Percentiles rank a stretch among this genome's conserved stretches.
phyloP scores from a whole-genome alignment of 495 filamentous ascomycete genomes.

The Aspergillus ellipticus region DNA sequence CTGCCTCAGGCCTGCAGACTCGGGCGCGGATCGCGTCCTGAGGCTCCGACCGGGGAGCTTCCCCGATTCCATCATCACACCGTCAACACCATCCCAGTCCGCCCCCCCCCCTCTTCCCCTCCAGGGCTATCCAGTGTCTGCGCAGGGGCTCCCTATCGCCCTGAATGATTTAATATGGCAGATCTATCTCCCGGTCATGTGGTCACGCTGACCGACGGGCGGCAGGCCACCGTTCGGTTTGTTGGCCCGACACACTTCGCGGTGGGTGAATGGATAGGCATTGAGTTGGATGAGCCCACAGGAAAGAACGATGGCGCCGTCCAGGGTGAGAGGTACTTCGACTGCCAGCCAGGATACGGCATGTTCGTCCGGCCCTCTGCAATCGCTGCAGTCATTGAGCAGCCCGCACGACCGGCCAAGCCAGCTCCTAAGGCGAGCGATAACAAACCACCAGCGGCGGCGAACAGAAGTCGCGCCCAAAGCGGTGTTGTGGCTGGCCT shows the following conservation, averaged over 20 bases:
- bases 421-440: slow-evolving; percentile 20
- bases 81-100: slow-evolving; percentile 15
- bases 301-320: slow-evolving; percentile 96
- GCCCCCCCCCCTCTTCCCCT: neutral
- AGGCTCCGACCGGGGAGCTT: slow-evolving; percentile 13
- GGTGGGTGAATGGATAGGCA: slow-evolving; percentile 80
- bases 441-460: slow-evolving; percentile 17
- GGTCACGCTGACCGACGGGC: slow-evolving; percentile 72
- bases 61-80: slow-evolving; percentile 13
- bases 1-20: slow-evolving; percentile 20
- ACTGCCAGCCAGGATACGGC: slow-evolving; percentile 72
- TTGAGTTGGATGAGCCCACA: slow-evolving; percentile 76
- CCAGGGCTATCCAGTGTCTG: slow-evolving; percentile 1
- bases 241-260: slow-evolving; percentile 76
- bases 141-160: slow-evolving; percentile 10
- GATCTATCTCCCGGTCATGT: slow-evolving; percentile 49
- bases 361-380: slow-evolving; percentile 81
- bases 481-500: slow-evolving; percentile 26
- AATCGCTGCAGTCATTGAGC: slow-evolving; percentile 54
- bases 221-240: slow-evolving; percentile 72
- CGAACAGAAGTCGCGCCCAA: slow-evolving; percentile 31
- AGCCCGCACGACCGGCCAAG: slow-evolving; percentile 41
- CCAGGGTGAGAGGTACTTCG: slow-evolving; percentile 85
- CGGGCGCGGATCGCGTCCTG: slow-evolving; percentile 13
- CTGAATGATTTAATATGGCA: slow-evolving; percentile 29